Conservation (phyloP, 2,329 filamentous ascomycete genomes). For the Aureobasidium sp. region DNA sequence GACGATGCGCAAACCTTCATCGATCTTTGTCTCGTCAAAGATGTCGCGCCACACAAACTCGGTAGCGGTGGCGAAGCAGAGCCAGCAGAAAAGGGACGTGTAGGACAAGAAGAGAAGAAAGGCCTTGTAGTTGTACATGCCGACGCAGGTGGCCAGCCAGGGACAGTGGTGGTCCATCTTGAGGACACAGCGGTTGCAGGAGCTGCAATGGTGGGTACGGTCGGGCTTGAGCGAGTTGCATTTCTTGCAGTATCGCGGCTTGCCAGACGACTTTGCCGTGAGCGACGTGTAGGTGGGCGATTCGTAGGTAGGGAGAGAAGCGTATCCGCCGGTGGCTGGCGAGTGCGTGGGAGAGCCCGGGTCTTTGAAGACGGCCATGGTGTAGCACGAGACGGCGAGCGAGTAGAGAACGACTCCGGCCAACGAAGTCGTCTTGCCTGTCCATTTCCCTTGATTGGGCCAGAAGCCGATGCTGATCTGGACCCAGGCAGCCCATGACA, state of each 20-base stretch:
- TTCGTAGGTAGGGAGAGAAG: conserved; percentile 20
- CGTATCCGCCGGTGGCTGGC: conserved; percentile 15
- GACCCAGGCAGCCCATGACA: conserved; percentile 92
- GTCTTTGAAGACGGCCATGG: conserved; percentile 83
- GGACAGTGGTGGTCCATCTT: conserved; percentile 99
- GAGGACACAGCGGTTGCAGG: conserved; percentile 85
- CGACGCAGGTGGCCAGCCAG: conserved; percentile 90
- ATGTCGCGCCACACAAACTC: conserved; percentile 84
- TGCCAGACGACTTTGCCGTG: conserved; percentile 87
- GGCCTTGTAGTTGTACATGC: conserved; percentile 88
- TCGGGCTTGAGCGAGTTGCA: conserved; percentile 93
- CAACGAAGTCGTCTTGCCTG: conserved; percentile 27
- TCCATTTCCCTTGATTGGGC: conserved; percentile 43
- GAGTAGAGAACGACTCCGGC: conserved; percentile 65
- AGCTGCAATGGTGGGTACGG: conserved; percentile 92
- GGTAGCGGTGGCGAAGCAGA: conserved; percentile 68
- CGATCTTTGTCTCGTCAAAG: conserved; percentile 61
- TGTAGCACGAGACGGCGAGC: conserved; percentile 83
- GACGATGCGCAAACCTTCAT: conserved; percentile 68
- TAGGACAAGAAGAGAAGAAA: conserved; percentile 92
- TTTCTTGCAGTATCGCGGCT: conserved; percentile 90
- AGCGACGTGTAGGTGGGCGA: conserved; percentile 52
- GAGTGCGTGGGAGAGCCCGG: conserved; percentile 59
- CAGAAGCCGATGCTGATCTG: conserved; percentile 64
- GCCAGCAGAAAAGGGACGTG: conserved; percentile 76